A percentile compares a stretch with the other conserved stretches of the same genome.
These are phyloP conservation scores for Trichophyton benhamiae DNA, from an alignment of 2,329 filamentous ascomycete genomes.

Conservation along the genomic window DNA sequence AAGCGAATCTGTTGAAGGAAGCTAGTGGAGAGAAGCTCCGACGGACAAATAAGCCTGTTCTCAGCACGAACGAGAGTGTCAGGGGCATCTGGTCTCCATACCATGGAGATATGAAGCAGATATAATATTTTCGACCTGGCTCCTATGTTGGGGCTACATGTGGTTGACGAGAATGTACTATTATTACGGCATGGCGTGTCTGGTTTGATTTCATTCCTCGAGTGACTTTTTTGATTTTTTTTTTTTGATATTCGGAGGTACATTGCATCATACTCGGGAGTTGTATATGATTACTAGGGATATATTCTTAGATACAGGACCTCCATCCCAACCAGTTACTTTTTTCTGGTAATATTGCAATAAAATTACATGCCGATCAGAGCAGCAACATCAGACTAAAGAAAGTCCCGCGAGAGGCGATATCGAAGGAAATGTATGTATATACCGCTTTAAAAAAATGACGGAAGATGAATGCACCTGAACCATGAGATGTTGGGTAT, in stretches of 20 bases:
- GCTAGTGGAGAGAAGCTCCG: slow-evolving; percentile 39
- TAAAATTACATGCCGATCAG: background rate
- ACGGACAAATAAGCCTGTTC: slow-evolving; percentile 46
- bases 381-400: background rate
- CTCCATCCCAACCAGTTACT: background rate
- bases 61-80: slow-evolving; percentile 51
- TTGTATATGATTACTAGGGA: slow-evolving; percentile 3
- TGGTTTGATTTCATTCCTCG: background rate
- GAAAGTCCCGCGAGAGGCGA: background rate
- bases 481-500: slow-evolving; percentile 1
- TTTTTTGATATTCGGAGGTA: slow-evolving; percentile 1
- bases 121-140: slow-evolving; percentile 25
- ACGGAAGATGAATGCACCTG: background rate
- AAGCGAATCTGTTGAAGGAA: slow-evolving; percentile 44
- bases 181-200: slow-evolving; percentile 1
- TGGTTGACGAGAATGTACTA: slow-evolving; percentile 1
- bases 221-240: background rate
- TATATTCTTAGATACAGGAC: background rate
- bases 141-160: background rate
- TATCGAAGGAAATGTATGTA: background rate
- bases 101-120: slow-evolving; percentile 43
- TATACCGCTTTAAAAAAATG: background rate
- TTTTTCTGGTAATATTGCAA: background rate
- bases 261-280: slow-evolving; percentile 5
- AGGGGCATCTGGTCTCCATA: slow-evolving; percentile 54